These are phyloP conservation scores for Mollisia scopiformis DNA, from an alignment of 2,329 filamentous ascomycete genomes.

Conservation along the genomic window DNA sequence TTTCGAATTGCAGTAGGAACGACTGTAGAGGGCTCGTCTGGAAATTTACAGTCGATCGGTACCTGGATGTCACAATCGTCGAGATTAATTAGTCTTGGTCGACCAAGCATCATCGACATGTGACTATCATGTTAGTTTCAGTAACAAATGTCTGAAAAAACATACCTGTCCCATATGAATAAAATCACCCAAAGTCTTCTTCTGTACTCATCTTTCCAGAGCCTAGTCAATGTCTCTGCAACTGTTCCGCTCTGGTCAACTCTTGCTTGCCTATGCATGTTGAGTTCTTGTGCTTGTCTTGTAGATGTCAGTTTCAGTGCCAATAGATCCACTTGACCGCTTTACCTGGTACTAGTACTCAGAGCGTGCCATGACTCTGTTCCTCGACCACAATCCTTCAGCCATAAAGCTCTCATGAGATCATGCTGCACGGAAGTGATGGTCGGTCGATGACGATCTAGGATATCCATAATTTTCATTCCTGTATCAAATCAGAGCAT, in stretches of 20 bases:
- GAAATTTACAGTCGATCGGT: slow-evolving; percentile 14
- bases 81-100: slow-evolving; percentile 17
- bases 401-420: slow-evolving; percentile 14
- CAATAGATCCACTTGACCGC: not conserved
- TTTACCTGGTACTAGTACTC: slow-evolving; percentile 13
- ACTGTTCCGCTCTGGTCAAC: not conserved
- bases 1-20: slow-evolving; percentile 3
- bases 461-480: slow-evolving; percentile 16
- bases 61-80: slow-evolving; percentile 12
- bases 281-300: slow-evolving; percentile 17
- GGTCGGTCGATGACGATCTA: slow-evolving; percentile 13
- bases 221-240: not conserved
- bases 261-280: slow-evolving; percentile 10
- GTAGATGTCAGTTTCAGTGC: not conserved
- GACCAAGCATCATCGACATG: slow-evolving; percentile 16
- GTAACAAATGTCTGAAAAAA: not conserved
- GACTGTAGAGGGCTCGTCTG: slow-evolving; percentile 6
- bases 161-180: slow-evolving; percentile 18
- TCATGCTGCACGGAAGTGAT: slow-evolving; percentile 17
- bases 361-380: slow-evolving; percentile 19
- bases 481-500: slow-evolving; percentile 1
- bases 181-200: slow-evolving; percentile 14
- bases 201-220: slow-evolving; percentile 18
- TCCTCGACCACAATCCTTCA: slow-evolving; percentile 21
- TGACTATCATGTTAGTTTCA: slow-evolving; percentile 2